phyloP scores from a whole-genome alignment of 1,284 basidiomycete species.

The Boletus semigastroideus region DNA sequence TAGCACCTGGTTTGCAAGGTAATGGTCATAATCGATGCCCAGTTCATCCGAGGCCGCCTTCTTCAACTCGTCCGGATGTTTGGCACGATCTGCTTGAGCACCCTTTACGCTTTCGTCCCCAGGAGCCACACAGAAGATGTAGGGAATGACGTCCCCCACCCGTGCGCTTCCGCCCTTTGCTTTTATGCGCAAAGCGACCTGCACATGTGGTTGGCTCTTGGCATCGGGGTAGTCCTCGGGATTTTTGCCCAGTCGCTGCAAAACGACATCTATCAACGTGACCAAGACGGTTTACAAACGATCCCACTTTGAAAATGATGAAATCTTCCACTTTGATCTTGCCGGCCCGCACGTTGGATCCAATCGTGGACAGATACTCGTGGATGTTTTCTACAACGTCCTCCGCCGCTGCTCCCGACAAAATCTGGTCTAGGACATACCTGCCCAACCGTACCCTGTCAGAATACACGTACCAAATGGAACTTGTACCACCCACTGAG shows the following conservation, averaged over 20 bases:
- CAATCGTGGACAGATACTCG: constrained; percentile 80
- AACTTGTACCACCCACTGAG: constrained; percentile 62
- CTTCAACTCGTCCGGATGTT: constrained; percentile 91
- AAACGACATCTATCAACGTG: background rate
- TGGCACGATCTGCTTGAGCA: constrained; percentile 88
- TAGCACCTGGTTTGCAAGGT: constrained; percentile 89
- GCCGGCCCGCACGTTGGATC: constrained; percentile 75
- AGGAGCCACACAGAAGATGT: constrained; percentile 87
- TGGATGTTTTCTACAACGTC: constrained; percentile 90
- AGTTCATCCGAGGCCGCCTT: constrained; percentile 58
- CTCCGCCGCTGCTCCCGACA: constrained; percentile 92
- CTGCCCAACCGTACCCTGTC: constrained; percentile 39
- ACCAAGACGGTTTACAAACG: constrained; percentile 7
- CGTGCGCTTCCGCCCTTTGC: constrained; percentile 78
- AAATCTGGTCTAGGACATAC: constrained; percentile 85
- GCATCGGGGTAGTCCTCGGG: constrained; percentile 96
- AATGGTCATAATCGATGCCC: constrained; percentile 89
- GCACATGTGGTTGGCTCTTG: constrained; percentile 94
- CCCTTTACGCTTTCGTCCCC: constrained; percentile 74
- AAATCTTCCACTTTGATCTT: constrained; percentile 88
- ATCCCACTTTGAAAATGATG: constrained; percentile 83
- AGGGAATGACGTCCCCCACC: constrained; percentile 93
- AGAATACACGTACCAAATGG: background rate
- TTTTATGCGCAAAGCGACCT: constrained; percentile 93
- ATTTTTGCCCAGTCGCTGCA: constrained; percentile 87